A percentile compares a stretch with the other conserved stretches of the same genome.
Conservation (phyloP, 2,329 filamentous ascomycete genomes). For the Claviceps sp. region DNA sequence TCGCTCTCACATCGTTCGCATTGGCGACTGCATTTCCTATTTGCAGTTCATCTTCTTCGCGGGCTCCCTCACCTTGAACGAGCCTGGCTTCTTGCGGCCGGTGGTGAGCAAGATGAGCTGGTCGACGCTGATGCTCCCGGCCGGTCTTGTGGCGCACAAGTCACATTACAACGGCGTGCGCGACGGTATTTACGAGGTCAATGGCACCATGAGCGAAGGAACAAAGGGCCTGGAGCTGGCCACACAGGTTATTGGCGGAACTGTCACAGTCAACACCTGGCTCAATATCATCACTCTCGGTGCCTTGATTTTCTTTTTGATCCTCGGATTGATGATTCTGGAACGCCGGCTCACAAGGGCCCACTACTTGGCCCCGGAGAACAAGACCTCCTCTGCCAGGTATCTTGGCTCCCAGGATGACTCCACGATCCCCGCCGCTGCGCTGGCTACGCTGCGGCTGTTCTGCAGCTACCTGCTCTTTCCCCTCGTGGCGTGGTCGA, state of each 20-base stretch:
- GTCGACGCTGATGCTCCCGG: slow-evolving; percentile 42
- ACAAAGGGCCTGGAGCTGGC: slow-evolving; percentile 48
- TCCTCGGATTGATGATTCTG: slow-evolving; percentile 41
- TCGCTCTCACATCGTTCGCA: slow-evolving; percentile 3
- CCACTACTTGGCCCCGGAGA: neutral
- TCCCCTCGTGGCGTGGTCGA: slow-evolving; percentile 56
- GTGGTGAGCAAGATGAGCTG: slow-evolving; percentile 36
- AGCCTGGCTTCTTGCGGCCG: slow-evolving; percentile 63
- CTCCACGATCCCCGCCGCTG: slow-evolving; percentile 1
- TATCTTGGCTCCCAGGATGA: neutral
- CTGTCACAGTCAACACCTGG: slow-evolving; percentile 50
- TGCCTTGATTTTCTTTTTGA: slow-evolving; percentile 40
- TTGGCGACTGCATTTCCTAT: slow-evolving; percentile 53
- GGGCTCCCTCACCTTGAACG: slow-evolving; percentile 54
- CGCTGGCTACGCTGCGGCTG: slow-evolving; percentile 46
- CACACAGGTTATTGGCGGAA: slow-evolving; percentile 55
- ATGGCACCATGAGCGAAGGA: slow-evolving; percentile 43
- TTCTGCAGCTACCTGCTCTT: slow-evolving; percentile 66
- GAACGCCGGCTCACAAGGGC: slow-evolving; percentile 12
- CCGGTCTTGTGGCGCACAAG: slow-evolving; percentile 13
- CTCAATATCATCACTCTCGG: slow-evolving; percentile 53
- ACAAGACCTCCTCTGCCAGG: neutral
- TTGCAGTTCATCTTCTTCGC: slow-evolving; percentile 63
- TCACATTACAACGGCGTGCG: slow-evolving; percentile 16
- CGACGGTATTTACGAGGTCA: slow-evolving; percentile 51